phyloP scores from a whole-genome alignment of 1,139 yeast species.

The Torulaspora globosa region DNA sequence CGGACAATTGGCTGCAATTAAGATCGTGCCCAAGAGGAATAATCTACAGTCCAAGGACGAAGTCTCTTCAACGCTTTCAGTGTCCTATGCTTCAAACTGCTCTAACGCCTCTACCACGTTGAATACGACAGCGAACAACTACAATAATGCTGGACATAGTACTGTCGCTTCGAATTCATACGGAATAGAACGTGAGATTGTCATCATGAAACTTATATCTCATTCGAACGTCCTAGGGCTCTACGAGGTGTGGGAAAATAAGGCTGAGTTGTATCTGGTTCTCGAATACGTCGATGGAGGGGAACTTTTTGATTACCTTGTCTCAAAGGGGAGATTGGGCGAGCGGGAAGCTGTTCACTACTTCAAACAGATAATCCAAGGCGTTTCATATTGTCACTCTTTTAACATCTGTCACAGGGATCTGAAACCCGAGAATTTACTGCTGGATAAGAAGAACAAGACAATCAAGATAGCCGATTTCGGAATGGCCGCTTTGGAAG shows the following conservation, averaged over 20 bases:
- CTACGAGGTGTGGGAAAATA: slow-evolving; percentile 82
- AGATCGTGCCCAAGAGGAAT: slow-evolving; percentile 60
- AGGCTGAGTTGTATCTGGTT: slow-evolving; percentile 67
- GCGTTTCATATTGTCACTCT: slow-evolving; percentile 80
- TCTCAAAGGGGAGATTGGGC: slow-evolving; percentile 75
- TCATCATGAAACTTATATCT: slow-evolving; percentile 72
- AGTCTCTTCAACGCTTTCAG: slow-evolving; percentile 12
- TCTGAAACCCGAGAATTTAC: slow-evolving; percentile 71
- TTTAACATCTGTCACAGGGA: slow-evolving; percentile 80
- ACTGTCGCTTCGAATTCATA: slow-evolving; percentile 48
- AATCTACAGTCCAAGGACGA: slow-evolving; percentile 13
- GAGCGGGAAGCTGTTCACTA: slow-evolving; percentile 70
- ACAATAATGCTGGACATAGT: slow-evolving; percentile 38
- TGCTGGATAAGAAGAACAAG: slow-evolving; percentile 56
- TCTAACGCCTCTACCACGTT: slow-evolving; percentile 17
- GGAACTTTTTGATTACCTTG: slow-evolving; percentile 69
- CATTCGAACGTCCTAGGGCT: slow-evolving; percentile 73
- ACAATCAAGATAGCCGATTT: slow-evolving; percentile 78
- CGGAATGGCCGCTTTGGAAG: slow-evolving; percentile 83
- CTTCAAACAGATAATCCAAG: slow-evolving; percentile 69
- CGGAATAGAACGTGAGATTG: slow-evolving; percentile 79
- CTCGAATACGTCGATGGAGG: slow-evolving; percentile 83
- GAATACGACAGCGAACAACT: slow-evolving; percentile 25
- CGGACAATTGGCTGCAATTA: slow-evolving; percentile 77
- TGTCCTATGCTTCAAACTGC: slow-evolving; percentile 18